Evolutionary conservation across 1,284 basidiomycete genomes (phyloP), one percentile per base, ranked within the genome.

Genomic region (Rhodotorula sp.): DNA sequence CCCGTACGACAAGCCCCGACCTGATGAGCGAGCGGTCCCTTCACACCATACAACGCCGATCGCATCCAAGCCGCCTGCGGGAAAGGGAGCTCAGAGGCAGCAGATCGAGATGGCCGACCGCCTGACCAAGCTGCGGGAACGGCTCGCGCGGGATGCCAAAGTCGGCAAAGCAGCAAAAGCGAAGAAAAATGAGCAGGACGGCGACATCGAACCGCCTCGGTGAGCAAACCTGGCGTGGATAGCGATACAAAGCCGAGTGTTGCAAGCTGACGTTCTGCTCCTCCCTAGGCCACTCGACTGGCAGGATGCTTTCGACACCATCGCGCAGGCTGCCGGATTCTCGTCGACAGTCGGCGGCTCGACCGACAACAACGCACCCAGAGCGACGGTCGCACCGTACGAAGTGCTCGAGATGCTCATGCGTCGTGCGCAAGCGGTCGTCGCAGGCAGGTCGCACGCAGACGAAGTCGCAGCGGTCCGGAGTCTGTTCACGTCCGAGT

Each of bases 361-460:
- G 49, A 6, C 48, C 20, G 26, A 58, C 29, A 18, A 56, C 10
- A 21, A 60, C 46, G 49, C 58, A 0, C 67, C 70, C 0, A 66
- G 70, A 3, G 62, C 70, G 0, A 43, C 39, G 39, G 39, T 43
- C 39, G 61, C 65, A 8, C 70, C 70, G 5, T 66, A 69, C n/a
- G 73, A 74, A 20, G 61, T 64, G 0, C 70, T 74, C 65, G 68
- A 71, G 29, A 47, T 68, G 14, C 62, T 74, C 47, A 66, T 73
- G 20, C 56, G 52, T 34, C 58, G 73, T 5, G 46, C 62, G 8
- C 51, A 66, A 20, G 5, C 58, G 34, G 43, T 64, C 47, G 21
- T 68, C 39, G 14, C 60, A n/a, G 46, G 34, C 21, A 21, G 52
- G 15, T 23, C 52, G 8, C 23, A 57, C 51, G 29, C 57, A 47